Base-by-base conservation (phyloP, 352 stramenopile species). In the Phytophthora citricola region DNA sequence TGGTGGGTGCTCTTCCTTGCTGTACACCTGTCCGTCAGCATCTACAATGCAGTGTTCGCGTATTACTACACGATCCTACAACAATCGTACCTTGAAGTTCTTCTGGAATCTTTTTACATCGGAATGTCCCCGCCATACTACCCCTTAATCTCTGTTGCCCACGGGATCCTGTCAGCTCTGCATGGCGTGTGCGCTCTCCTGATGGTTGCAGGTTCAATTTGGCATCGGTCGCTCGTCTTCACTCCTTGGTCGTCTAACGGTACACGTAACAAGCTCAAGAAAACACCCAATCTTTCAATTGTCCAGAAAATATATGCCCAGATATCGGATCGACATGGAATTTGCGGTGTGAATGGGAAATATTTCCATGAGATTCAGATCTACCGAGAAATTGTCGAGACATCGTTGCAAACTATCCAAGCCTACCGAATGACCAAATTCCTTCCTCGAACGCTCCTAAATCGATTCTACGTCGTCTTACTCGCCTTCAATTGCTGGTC, bases 401-500 rank as follows among this genome's bases (percentile, higher is more conserved):
- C 53, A 14, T 20, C 50, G 4, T 22, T 73, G 46, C 66, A 69
- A 29, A 51, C 47, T 14, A 3, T 54, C 6, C 59, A 73, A 17
- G 52, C 58, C 2, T 73, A 73, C 27, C 34, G 49, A 15, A 73
- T 73, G 53, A 69, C 59, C 24, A 34, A 26, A 8, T 61, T 53
- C 9, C 47, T 62, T 3, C 47, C 47, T 17, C 27, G 50, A 1
- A 47, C 50, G 5, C 57, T 60, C 24, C 51, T 79, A 17, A 70
- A 77, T 24, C 50, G 61, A 11, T 58, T 75, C 11, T 74, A 67
- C 20, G 71, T 71, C 6, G 9, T 50, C 1, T 36, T 79, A 4
- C n/a, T 76, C 1, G 51, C 58, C 10, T 2, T 62, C 4, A 73
- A 73, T 29, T 73, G 58, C 41, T 73, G 53, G 65, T 43, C 49